Evolutionary conservation across 371 early-diverging fungal genomes (phyloP).

Genomic region (Mucor circinelloides): DNA sequence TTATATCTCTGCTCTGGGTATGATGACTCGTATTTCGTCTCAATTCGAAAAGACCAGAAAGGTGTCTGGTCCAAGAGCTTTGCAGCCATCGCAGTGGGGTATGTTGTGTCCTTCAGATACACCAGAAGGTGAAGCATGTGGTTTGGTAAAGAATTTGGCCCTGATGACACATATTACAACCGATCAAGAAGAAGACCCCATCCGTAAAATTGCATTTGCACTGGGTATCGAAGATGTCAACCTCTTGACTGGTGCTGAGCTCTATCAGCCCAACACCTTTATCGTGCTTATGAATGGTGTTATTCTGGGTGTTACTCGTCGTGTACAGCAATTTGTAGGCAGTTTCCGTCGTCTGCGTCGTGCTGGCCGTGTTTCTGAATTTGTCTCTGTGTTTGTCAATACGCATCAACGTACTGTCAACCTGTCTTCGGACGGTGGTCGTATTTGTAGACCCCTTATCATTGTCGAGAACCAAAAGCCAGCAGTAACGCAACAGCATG

Average conservation of each 20-base stretch:
- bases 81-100: conserved; percentile 99
- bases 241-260: conserved; percentile 79
- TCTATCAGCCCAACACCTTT: conserved; percentile 75
- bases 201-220: conserved; percentile 76
- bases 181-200: conserved; percentile 85
- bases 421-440: conserved; percentile 97
- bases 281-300: conserved; percentile 94
- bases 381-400: conserved; percentile 93
- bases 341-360: conserved; percentile 89
- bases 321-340: conserved; percentile 76
- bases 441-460: conserved; percentile 98
- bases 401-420: conserved; percentile 85
- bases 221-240: conserved; percentile 92
- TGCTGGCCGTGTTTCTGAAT: conserved; percentile 85
- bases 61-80: conserved; percentile 97
- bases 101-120: conserved; percentile 99
- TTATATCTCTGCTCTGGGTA: conserved; percentile 98
- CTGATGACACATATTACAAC: conserved; percentile 99
- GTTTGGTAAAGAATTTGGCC: conserved; percentile 99
- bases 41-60: conserved; percentile 99
- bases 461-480: conserved; percentile 89
- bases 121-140: conserved; percentile 99
- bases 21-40: conserved; percentile 98
- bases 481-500: conserved; percentile 74
- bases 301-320: conserved; percentile 86